Evolutionary conservation across 805 yeast genomes (phyloP), one percentile per base, ranked within the genome.

Genomic region (Hanseniaspora lachancei): DNA sequence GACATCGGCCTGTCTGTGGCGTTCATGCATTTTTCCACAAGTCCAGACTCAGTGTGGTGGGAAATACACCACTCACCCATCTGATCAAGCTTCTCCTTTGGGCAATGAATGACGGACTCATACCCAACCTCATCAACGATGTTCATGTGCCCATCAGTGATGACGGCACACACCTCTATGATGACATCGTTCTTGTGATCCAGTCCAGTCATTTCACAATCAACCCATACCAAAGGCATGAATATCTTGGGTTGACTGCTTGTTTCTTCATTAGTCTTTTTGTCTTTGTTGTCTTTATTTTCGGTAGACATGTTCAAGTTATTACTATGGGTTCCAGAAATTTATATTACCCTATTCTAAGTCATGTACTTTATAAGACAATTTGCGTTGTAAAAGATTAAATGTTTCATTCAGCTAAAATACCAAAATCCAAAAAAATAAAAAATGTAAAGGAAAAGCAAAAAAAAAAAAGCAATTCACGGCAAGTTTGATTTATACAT

Each of bases 141-240:
- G 54, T 85, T 78, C 58, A 93, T 74, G 58, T 87, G 71, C 10
- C 86, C 88, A 64, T 91, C 95, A 1, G 99, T 93, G 47, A 93
- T 74, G 41, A 91, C 72, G 66, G 96, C 89, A 66, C 96, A 87
- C 29, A 93, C 82, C 68, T 93, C 98, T 58, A 93, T 86, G 62
- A 93, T 89, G 57, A 77, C 80, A 66, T 93, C 97, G n/a, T 75
- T 74, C 49, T 70, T 68, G n/a, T 82, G 80, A 62, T 91, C 84
- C 41, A 93, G 71, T 0, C 99, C 99, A 0, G 99, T 93, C 98
- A 93, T 93, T 67, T 93, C 98, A 69, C 97, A 93, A 70, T 93
- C 98, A 18, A 93, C 76, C 98, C 98, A 93, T 4, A 93, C 95
- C 20, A 91, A 73, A 7, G 77, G 77, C 48, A 69, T 66, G 59